Evolutionary conservation across 306 rosid species (phyloP).

Genomic region (Malus orientalis): DNA sequence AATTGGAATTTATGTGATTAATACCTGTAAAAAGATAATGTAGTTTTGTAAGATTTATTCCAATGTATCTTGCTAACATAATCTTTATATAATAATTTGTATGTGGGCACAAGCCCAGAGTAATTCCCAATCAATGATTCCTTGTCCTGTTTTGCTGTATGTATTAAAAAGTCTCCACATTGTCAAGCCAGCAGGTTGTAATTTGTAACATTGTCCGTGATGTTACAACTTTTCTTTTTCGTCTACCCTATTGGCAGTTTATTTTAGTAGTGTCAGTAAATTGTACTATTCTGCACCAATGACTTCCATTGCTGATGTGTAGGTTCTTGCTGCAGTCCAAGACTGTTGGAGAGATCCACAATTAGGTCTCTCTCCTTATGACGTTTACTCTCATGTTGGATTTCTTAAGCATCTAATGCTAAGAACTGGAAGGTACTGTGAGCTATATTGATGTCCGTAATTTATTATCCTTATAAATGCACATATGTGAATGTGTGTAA

Average conservation of each 20-base stretch:
- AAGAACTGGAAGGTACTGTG: constrained; percentile 82
- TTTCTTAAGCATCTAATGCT: constrained; percentile 93
- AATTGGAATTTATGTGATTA: background rate
- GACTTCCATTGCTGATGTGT: constrained; percentile 21
- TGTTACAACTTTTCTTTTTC: background rate
- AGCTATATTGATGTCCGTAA: background rate
- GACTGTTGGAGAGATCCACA: constrained; percentile 82
- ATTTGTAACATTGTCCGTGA: background rate
- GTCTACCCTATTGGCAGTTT: background rate
- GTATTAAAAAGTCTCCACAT: background rate
- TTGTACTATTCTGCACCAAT: constrained; percentile 1
- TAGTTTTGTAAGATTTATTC: background rate
- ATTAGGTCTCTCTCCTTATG: constrained; percentile 71
- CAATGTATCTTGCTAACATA: background rate
- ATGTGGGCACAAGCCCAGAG: background rate
- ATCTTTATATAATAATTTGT: background rate
- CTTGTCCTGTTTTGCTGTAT: background rate
- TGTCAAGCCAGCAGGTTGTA: background rate
- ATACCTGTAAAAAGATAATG: background rate
- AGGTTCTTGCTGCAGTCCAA: constrained; percentile 88
- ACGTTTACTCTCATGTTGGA: constrained; percentile 70
- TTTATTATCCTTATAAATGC: background rate
- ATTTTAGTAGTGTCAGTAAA: background rate
- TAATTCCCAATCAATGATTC: background rate
- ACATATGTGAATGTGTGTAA: background rate